These are phyloP conservation scores for Ceriops zippeliana DNA, from an alignment of 345 rosid genomes.

Conservation along the genomic window DNA sequence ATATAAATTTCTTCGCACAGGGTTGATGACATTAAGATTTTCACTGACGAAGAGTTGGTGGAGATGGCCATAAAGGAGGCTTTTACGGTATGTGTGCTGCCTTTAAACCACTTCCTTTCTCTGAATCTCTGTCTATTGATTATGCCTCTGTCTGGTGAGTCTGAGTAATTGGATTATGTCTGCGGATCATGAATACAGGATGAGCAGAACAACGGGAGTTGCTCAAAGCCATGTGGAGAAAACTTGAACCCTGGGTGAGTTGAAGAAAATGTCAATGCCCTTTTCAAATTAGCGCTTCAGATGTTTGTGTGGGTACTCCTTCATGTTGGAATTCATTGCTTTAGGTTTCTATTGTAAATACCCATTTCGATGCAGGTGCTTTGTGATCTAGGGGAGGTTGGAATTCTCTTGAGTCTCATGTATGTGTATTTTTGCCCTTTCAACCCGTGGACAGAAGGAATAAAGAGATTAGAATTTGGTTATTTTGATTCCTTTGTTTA, in stretches of 20 bases:
- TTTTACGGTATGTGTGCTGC: constrained; percentile 23
- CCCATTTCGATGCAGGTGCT: background rate
- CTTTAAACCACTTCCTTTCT: background rate
- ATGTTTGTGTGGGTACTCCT: background rate
- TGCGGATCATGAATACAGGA: constrained; percentile 15
- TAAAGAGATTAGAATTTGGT: background rate
- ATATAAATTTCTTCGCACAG: constrained; percentile 14
- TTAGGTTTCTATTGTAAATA: background rate
- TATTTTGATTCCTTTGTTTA: background rate
- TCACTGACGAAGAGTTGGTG: constrained; percentile 48
- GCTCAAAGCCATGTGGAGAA: constrained; percentile 17
- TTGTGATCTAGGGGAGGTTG: background rate
- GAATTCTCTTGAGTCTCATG: background rate
- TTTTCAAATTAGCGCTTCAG: background rate
- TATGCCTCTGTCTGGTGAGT: background rate
- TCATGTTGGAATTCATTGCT: background rate
- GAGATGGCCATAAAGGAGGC: constrained; percentile 57
- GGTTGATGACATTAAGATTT: constrained; percentile 54
- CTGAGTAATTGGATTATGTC: background rate
- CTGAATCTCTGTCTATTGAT: background rate
- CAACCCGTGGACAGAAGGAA: background rate
- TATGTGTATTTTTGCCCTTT: background rate
- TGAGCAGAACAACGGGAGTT: constrained; percentile 18
- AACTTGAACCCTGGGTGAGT: constrained; percentile 21
- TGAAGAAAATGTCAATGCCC: background rate